Evolutionary conservation across 768 basidiomycete genomes (phyloP).

Genomic region (Phylloporus sp.): DNA sequence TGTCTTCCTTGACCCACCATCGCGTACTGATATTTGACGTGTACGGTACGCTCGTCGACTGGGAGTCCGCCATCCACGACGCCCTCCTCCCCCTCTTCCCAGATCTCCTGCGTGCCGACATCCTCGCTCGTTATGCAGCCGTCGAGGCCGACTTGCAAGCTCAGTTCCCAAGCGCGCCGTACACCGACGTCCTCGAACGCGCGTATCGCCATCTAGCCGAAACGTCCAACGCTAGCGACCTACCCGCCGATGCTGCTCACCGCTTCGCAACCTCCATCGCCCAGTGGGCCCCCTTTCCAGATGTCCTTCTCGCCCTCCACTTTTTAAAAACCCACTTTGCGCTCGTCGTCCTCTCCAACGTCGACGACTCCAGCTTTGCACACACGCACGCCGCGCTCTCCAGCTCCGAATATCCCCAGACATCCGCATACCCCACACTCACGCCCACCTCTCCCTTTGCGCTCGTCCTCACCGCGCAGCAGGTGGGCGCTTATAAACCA

Average conservation of each 20-base stretch:
- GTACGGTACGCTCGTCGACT: constrained; percentile 73
- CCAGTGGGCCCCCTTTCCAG: constrained; percentile 63
- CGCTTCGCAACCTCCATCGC: constrained; percentile 57
- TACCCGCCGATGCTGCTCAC: constrained; percentile 35
- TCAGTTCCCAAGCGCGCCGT: constrained; percentile 54
- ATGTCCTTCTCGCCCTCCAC: constrained; percentile 56
- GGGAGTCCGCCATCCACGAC: constrained; percentile 64
- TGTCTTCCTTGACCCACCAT: too few species aligned
- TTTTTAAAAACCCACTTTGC: constrained; percentile 58
- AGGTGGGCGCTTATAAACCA: constrained; percentile 71
- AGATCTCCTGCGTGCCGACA: constrained; percentile 30
- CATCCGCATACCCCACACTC: constrained; percentile 37
- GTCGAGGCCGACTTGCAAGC: constrained; percentile 56
- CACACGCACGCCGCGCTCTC: constrained; percentile 51
- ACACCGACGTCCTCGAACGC: constrained; percentile 54
- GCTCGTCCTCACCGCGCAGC: constrained; percentile 65
- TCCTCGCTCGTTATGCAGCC: constrained; percentile 45
- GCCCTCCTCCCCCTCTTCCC: constrained; percentile 35
- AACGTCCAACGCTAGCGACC: too few species aligned
- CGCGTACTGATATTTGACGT: constrained; percentile 64
- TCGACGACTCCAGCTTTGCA: constrained; percentile 60
- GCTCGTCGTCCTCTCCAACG: constrained; percentile 71
- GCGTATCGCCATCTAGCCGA: constrained; percentile 29
- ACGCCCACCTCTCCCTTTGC: constrained; percentile 54
- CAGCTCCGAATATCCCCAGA: constrained; percentile 6